These are phyloP conservation scores for Capsicum baccatum DNA, from an alignment of 257 asterid species.

Conservation along the genomic window DNA sequence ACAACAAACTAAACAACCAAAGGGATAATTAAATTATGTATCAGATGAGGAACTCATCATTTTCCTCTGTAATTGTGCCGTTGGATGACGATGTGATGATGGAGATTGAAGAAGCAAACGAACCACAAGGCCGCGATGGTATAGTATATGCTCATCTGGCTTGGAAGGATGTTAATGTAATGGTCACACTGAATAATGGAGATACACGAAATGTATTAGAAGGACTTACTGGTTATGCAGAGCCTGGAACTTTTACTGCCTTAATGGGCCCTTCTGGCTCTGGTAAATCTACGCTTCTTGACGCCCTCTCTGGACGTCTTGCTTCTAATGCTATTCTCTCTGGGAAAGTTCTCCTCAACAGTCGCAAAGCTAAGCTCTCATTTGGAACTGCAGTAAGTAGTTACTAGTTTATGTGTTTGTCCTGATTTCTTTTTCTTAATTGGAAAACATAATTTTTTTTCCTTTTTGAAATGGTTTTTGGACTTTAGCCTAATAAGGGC, in stretches of 20 bases:
- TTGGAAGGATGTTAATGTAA: neutral
- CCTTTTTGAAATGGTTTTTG: no score
- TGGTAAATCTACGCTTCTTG: slow-evolving; percentile 3
- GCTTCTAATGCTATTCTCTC: slow-evolving; percentile 12
- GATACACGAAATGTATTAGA: neutral
- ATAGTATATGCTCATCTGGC: neutral
- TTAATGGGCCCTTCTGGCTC: slow-evolving; percentile 23
- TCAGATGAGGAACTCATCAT: neutral
- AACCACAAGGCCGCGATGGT: neutral
- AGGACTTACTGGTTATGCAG: slow-evolving; percentile 25
- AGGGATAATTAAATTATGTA: neutral
- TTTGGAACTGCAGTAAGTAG: slow-evolving; percentile 21
- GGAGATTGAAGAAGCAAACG: neutral
- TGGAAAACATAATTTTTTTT: no score
- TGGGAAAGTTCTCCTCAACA: neutral
- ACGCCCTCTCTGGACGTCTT: slow-evolving; percentile 11
- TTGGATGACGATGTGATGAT: neutral
- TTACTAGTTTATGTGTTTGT: no score
- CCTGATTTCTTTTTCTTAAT: neutral
- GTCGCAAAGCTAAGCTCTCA: slow-evolving; percentile 9
- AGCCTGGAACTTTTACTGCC: neutral
- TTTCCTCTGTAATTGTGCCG: neutral
- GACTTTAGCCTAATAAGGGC: no score
- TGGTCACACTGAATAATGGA: neutral
- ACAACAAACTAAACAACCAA: neutral